Evolutionary conservation across 352 stramenopile species (phyloP), one percentile per base, ranked within the genome.

Genomic region (Phytophthora pistaciae): DNA sequence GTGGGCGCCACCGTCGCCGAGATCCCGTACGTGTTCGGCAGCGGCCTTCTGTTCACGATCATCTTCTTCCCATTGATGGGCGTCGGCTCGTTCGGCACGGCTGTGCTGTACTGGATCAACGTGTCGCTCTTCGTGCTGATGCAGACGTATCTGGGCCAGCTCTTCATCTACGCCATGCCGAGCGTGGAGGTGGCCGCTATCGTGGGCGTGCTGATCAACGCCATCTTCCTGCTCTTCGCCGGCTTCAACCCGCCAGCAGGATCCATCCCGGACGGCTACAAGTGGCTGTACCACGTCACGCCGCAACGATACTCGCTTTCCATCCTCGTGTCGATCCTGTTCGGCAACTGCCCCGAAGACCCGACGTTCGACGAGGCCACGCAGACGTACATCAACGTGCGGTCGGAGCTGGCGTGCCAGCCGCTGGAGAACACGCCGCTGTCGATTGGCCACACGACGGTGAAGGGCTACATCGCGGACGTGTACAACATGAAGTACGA

Each of bases 1-100:
- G 42, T 96, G 4, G 81, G 88, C 2, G 87, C 84, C 33, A 93
- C 82, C 14, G 18, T 98, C 9, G 75, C 79, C 1, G 93, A 98
- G 77, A 76, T 88, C 46, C 81, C 81, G 31, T 87, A 81, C 75
- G 64, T 75, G 16, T 78, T 83, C 20, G 31, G 64, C 18, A 77
- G 65, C 20, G 64, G 65, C 13, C 29, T 82, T 4, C 40, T 84
- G 21, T 86, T 84, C 62, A 76, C 69, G 10, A 25, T 77, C 42
- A 62, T 86, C 48, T 86, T 86, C 64, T 86, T 72, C 64, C 76
- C 76, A 3, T 25, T 84, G n/a, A 69, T 84, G 20, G 76, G 79
- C 21, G 70, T 82, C 38, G 67, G 57, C 2, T 57, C 65, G 27
- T 75, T 82, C 23, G 50, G 18, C 18, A 78, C 64, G 2, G 72